Evolutionary conservation across 2,329 filamentous ascomycete species (phyloP).

Genomic region (Colletotrichum godetiae): DNA sequence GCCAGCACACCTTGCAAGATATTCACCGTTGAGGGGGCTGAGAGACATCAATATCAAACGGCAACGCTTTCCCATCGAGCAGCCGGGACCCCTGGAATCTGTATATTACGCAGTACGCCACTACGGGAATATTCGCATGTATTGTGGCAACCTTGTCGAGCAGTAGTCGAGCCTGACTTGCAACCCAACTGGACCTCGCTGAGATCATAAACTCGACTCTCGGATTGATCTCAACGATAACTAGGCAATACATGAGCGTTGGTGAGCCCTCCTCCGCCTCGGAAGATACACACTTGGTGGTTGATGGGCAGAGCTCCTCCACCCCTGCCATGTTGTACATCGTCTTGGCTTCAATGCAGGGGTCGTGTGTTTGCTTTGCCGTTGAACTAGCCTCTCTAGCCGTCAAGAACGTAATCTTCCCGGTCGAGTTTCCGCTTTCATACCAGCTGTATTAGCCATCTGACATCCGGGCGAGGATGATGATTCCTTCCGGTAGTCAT

Average conservation of each 20-base stretch:
- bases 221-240: not conserved
- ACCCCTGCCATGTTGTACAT: conserved; percentile 35
- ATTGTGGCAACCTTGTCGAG: not conserved
- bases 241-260: not conserved
- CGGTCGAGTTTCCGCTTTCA: conserved; percentile 14
- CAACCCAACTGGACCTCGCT: not conserved
- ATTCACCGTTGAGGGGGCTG: not conserved
- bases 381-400: conserved; percentile 23
- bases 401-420: conserved; percentile 2
- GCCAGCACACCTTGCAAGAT: not conserved
- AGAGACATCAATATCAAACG: not conserved
- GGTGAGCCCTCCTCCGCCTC: not conserved
- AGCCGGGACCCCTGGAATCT: not conserved
- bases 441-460: not conserved
- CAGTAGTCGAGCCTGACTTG: conserved; percentile 1
- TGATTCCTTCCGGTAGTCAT: not conserved
- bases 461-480: not conserved
- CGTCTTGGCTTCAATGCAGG: conserved; percentile 20
- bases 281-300: conserved; percentile 3
- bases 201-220: not conserved
- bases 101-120: not conserved
- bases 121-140: not conserved
- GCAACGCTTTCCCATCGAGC: not conserved
- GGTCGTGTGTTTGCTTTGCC: conserved; percentile 27
- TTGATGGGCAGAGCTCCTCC: not conserved